Evolutionary conservation across 768 basidiomycete species (phyloP).

Genomic region (Tulasnella sp.): DNA sequence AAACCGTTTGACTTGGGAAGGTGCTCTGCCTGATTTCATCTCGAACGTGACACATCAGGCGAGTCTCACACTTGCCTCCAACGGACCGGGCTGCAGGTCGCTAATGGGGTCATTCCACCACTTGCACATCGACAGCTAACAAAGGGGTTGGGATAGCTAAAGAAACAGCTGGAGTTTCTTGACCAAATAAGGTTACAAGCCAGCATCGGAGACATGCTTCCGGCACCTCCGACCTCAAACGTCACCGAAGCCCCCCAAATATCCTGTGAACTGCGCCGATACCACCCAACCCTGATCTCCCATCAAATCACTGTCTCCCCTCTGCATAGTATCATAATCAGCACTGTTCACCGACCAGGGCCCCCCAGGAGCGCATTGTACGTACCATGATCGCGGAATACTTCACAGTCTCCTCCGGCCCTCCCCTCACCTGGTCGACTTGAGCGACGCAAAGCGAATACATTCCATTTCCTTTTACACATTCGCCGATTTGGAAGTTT

Average conservation of each 20-base stretch:
- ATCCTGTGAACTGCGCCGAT: background rate
- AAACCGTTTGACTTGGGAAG: no score
- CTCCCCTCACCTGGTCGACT: background rate
- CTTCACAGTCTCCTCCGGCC: background rate
- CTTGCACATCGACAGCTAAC: background rate
- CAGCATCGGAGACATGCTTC: background rate
- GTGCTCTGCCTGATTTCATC: no score
- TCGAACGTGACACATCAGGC: no score
- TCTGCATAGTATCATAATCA: background rate
- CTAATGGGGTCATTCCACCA: no score
- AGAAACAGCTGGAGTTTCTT: no score
- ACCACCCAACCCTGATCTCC: background rate
- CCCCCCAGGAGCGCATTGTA: background rate
- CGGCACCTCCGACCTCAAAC: background rate
- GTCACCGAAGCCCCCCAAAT: background rate
- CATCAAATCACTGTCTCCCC: background rate
- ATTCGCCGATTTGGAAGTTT: background rate
- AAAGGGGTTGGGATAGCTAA: background rate
- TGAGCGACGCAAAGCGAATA: background rate
- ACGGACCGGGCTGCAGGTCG: no score
- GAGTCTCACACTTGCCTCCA: no score
- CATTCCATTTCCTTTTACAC: slow-evolving; percentile 9
- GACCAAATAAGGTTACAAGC: background rate
- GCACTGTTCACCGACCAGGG: background rate
- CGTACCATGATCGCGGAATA: background rate